These are phyloP conservation scores for Rhododendron kiyosumense DNA, from an alignment of 148 eudicot genomes.

Conservation along the genomic window DNA sequence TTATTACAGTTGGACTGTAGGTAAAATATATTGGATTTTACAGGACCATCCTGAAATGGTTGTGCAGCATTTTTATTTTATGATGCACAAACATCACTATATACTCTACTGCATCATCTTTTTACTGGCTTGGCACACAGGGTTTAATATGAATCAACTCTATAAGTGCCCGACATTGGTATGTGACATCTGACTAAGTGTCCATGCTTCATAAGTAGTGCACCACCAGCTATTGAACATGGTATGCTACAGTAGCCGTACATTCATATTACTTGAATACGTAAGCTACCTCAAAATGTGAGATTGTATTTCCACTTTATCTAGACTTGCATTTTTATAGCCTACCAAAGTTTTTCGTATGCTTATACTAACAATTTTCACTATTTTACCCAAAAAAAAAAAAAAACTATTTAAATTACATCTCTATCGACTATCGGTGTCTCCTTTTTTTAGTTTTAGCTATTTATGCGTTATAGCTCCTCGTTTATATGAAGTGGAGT, in stretches of 20 bases:
- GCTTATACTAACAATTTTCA: neutral
- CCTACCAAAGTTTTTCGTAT: neutral
- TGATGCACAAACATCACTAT: neutral
- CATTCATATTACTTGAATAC: neutral
- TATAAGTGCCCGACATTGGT: neutral
- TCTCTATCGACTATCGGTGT: neutral
- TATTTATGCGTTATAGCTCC: neutral
- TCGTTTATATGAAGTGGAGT: neutral
- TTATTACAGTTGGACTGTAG: neutral
- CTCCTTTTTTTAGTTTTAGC: neutral
- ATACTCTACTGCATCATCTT: neutral
- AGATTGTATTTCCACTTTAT: neutral
- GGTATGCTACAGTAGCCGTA: neutral
- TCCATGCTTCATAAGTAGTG: neutral
- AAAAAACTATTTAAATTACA: neutral
- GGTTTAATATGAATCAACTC: neutral
- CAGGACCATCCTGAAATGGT: neutral
- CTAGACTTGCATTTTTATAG: neutral
- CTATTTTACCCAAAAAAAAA: no score
- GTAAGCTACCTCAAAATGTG: neutral
- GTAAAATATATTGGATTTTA: neutral
- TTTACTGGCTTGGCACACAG: neutral
- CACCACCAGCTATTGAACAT: neutral
- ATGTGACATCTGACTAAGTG: neutral
- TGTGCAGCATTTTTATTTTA: neutral